Percentiles rank a stretch among this genome's conserved stretches.
Conservation (phyloP, 2,329 filamentous ascomycete species). For the Verticillium dahliae region DNA sequence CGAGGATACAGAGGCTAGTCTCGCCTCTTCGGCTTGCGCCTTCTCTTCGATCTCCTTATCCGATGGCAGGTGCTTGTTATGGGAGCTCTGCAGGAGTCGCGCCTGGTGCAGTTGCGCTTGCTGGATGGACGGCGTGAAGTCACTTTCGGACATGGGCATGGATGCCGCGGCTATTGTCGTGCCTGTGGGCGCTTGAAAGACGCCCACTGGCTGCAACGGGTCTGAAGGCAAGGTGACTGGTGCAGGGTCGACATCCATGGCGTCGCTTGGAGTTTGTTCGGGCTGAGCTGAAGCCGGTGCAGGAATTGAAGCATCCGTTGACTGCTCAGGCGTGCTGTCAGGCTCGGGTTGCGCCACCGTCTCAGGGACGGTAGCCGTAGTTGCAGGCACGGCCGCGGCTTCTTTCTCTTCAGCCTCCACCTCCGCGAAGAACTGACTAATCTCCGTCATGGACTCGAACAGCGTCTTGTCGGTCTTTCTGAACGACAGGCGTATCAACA, state of each 20-base stretch:
- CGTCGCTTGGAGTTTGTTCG: slow-evolving; percentile 7
- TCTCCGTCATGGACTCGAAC: slow-evolving; percentile 78
- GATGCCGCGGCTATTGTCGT: slow-evolving; percentile 70
- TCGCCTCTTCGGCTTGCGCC: slow-evolving; percentile 58
- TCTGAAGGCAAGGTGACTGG: slow-evolving; percentile 15
- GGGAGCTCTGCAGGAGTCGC: slow-evolving; percentile 51
- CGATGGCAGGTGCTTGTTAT: slow-evolving; percentile 73
- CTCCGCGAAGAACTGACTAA: slow-evolving; percentile 65
- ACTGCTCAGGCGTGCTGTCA: background rate
- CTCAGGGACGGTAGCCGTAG: background rate
- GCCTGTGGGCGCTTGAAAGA: slow-evolving; percentile 74
- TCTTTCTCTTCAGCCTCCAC: slow-evolving; percentile 24
- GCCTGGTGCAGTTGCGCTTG: slow-evolving; percentile 72
- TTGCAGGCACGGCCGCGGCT: slow-evolving; percentile 7
- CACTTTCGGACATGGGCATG: slow-evolving; percentile 59
- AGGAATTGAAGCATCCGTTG: background rate
- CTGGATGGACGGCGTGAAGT: slow-evolving; percentile 69
- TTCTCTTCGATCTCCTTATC: slow-evolving; percentile 74
- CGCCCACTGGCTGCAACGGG: slow-evolving; percentile 48
- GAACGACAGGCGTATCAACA: slow-evolving; percentile 73
- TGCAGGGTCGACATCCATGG: slow-evolving; percentile 20
- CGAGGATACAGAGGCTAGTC: slow-evolving; percentile 57
- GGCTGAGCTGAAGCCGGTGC: background rate
- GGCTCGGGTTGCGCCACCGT: background rate
- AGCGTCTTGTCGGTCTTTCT: slow-evolving; percentile 69